phyloP scores from a whole-genome alignment of 345 rosid genomes.

The Eucalyptus regnans region DNA sequence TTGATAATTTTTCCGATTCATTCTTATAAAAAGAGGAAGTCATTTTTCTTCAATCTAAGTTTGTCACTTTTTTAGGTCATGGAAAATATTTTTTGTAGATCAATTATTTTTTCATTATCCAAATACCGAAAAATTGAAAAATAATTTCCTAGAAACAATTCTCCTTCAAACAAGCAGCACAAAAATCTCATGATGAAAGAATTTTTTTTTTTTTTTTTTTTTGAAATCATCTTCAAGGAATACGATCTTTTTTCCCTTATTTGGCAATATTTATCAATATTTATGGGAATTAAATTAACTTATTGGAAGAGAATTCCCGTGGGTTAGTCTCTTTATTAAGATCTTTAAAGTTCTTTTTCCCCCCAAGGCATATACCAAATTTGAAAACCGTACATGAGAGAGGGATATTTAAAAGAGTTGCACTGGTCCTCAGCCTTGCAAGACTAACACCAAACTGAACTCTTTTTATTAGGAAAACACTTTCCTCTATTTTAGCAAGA shows the following conservation, averaged over 20 bases:
- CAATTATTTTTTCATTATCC: no score
- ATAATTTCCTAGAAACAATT: no score
- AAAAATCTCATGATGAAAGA: background rate
- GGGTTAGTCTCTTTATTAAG: background rate
- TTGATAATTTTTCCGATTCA: no score
- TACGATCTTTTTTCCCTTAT: background rate
- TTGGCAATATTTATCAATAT: background rate
- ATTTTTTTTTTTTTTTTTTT: background rate
- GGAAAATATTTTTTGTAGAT: no score
- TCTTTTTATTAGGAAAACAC: background rate
- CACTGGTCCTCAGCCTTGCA: background rate
- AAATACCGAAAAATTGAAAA: no score
- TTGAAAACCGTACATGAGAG: background rate
- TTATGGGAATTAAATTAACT: background rate
- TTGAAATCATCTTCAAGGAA: background rate
- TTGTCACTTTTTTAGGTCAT: no score
- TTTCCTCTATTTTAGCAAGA: background rate
- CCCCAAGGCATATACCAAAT: background rate
- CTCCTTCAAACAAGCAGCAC: no score
- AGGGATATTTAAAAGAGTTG: background rate
- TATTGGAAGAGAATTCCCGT: background rate
- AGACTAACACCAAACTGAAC: background rate
- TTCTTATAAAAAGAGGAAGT: no score
- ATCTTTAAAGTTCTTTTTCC: background rate
- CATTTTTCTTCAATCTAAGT: no score